Evolutionary conservation across 2,329 filamentous ascomycete species (phyloP).

Genomic region (Cladophialophora chaetospira): DNA sequence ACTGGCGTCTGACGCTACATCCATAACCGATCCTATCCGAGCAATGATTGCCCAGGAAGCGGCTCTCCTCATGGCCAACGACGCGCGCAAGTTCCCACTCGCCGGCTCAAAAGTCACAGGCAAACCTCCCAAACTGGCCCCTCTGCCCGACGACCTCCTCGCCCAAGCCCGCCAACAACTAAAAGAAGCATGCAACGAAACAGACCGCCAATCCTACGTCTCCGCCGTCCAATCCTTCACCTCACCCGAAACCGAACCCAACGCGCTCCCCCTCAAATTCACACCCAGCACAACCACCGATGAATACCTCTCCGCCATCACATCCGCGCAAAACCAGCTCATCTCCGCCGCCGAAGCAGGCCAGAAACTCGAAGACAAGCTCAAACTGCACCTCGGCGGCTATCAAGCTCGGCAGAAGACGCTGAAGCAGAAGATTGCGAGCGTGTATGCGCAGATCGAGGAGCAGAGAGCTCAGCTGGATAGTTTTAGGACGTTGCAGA

Average conservation of each 20-base stretch:
- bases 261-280: slow-evolving; percentile 69
- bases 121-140: slow-evolving; percentile 59
- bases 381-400: slow-evolving; percentile 82
- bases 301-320: slow-evolving; percentile 68
- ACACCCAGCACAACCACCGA: slow-evolving; percentile 78
- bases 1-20: slow-evolving; percentile 65
- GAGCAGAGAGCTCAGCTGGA: slow-evolving; percentile 72
- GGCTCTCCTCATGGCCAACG: slow-evolving; percentile 76
- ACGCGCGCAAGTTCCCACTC: slow-evolving; percentile 74
- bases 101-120: slow-evolving; percentile 67
- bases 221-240: slow-evolving; percentile 47
- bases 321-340: slow-evolving; percentile 73
- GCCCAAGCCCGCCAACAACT: slow-evolving; percentile 77
- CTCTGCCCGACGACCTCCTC: slow-evolving; percentile 70
- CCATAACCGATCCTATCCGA: slow-evolving; percentile 65
- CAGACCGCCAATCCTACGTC: slow-evolving; percentile 53
- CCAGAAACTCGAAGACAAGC: slow-evolving; percentile 90
- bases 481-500: slow-evolving; percentile 72
- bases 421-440: slow-evolving; percentile 74
- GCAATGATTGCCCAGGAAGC: slow-evolving; percentile 74
- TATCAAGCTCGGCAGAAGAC: slow-evolving; percentile 85
- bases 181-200: slow-evolving; percentile 64
- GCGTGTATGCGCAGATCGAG: slow-evolving; percentile 72
- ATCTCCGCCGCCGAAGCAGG: slow-evolving; percentile 74
- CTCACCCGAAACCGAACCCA: slow-evolving; percentile 53